These are phyloP conservation scores for Diaporthe nobilis DNA, from an alignment of 2,329 filamentous ascomycete genomes.

Conservation along the genomic window DNA sequence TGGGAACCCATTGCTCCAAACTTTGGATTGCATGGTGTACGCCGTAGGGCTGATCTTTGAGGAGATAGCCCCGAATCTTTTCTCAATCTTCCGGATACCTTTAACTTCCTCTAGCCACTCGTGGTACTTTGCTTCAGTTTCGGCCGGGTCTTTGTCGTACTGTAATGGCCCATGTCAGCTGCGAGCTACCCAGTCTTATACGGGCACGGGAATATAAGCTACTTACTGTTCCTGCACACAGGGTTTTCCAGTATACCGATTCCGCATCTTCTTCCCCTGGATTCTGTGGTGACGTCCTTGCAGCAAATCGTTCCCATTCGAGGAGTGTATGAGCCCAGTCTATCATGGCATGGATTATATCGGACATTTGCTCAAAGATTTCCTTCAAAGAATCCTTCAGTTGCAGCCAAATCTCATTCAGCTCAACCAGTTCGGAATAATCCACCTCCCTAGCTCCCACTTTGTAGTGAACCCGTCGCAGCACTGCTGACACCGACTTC, in stretches of 20 bases:
- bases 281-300: neutral
- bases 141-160: neutral
- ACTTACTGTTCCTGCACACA: constrained; percentile 2
- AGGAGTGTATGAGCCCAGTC: neutral
- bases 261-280: neutral
- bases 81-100: neutral
- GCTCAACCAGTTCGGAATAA: too few relatives aligned
- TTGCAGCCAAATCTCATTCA: too few relatives aligned
- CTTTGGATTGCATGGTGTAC: neutral
- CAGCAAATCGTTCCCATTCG: neutral
- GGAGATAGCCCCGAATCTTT: constrained; percentile 1
- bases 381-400: too few relatives aligned
- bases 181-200: neutral
- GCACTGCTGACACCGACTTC: neutral
- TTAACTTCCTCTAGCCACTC: neutral
- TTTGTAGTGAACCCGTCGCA: neutral
- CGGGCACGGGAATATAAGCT: too few relatives aligned
- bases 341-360: too few relatives aligned
- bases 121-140: neutral
- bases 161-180: neutral
- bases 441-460: too few relatives aligned
- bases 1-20: neutral
- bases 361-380: too few relatives aligned
- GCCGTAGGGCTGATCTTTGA: neutral
- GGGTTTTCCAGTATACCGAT: neutral